These are phyloP conservation scores for Cenchrus americanus DNA, from an alignment of 176 grass and related monocot species.

Conservation along the genomic window DNA sequence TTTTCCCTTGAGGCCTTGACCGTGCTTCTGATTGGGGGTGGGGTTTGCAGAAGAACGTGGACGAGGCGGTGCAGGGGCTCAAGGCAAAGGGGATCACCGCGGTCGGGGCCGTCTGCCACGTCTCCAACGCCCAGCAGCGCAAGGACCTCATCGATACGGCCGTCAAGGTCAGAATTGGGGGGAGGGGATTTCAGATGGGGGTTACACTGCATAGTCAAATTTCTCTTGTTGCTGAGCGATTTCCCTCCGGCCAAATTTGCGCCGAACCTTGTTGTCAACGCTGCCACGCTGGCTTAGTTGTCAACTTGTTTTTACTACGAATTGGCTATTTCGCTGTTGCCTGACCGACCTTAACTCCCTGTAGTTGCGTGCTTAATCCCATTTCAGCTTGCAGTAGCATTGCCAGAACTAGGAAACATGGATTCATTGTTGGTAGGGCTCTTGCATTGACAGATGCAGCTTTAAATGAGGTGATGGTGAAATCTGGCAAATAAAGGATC, in stretches of 20 bases:
- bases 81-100: conserved; percentile 72
- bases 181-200: background rate
- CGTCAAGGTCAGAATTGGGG: conserved; percentile 58
- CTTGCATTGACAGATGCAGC: too few relatives aligned
- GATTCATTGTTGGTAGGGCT: background rate
- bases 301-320: background rate
- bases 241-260: background rate
- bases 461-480: background rate
- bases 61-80: conserved; percentile 73
- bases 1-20: background rate
- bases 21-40: background rate
- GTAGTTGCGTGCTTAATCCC: background rate
- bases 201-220: background rate
- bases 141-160: conserved; percentile 75
- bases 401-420: background rate
- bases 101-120: conserved; percentile 78
- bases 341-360: background rate
- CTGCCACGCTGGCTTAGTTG: background rate
- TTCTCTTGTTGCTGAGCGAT: background rate
- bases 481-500: background rate
- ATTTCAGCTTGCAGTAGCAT: background rate
- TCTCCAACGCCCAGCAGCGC: conserved; percentile 76
- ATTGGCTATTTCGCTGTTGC: background rate
- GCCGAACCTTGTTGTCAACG: background rate
- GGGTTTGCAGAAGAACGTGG: conserved; percentile 81